Conservation (phyloP, 2,329 filamentous ascomycete species). For the Rasamsonia emersonii region DNA sequence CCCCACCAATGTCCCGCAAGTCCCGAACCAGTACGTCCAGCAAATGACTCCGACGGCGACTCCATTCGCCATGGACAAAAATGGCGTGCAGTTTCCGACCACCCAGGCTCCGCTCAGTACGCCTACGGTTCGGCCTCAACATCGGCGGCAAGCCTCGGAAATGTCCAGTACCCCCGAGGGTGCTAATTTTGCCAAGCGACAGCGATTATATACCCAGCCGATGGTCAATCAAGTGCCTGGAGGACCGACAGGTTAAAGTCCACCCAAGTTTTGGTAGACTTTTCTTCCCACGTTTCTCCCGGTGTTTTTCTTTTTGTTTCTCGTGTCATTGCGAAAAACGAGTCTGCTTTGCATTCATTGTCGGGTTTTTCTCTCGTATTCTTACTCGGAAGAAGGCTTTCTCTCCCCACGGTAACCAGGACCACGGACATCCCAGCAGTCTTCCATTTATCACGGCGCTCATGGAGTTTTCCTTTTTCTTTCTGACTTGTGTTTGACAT, state of each 20-base stretch:
- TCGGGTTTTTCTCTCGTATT: too few relatives aligned
- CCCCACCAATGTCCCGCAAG: conserved; percentile 35
- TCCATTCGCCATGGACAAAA: conserved; percentile 31
- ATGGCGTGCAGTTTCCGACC: conserved; percentile 31
- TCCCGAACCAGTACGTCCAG: conserved; percentile 34
- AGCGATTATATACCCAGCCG: conserved; percentile 47
- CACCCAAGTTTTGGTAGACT: background rate
- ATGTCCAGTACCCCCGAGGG: conserved; percentile 48
- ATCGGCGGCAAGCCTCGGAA: conserved; percentile 53
- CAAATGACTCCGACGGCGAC: conserved; percentile 26
- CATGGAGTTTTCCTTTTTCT: background rate
- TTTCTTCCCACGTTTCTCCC: conserved; percentile 9
- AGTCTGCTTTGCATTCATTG: too few relatives aligned
- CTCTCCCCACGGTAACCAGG: too few relatives aligned
- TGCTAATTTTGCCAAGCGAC: conserved; percentile 48
- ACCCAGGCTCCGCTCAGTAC: conserved; percentile 27
- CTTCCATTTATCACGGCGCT: background rate
- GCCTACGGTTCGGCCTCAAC: conserved; percentile 28
- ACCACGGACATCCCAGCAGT: too few relatives aligned
- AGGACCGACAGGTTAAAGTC: too few relatives aligned
- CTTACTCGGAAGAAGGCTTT: too few relatives aligned
- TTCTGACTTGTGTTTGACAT: background rate
- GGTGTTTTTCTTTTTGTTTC: conserved; percentile 5
- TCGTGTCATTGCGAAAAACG: too few relatives aligned
- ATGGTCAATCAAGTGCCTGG: conserved; percentile 40